Evolutionary conservation across 805 yeast species (phyloP), one percentile per base, ranked within the genome.

Genomic region (Kluyveromyces aestuarii): DNA sequence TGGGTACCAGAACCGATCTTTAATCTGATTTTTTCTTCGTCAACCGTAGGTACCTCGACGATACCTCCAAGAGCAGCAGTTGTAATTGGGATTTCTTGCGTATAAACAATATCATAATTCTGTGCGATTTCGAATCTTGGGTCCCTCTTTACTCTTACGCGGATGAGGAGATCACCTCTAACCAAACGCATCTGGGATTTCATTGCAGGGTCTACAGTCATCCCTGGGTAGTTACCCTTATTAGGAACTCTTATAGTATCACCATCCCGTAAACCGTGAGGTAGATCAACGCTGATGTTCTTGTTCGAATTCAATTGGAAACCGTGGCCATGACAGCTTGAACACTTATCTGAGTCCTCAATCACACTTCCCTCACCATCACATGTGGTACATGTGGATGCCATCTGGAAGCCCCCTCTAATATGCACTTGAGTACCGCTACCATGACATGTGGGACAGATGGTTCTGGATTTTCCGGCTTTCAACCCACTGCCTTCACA

Each of bases 31-130:
- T 75, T 75, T 39, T 77, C 77, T 5, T 95, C 97, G 53, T 81
- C 87, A 27, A 93, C 77, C 0, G 99, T 91, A 35, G 98, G 98
- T n/a, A 93, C 79, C 44, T 84, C 80, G 19, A 93, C 76, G 41
- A 79, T 81, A 37, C 99, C 99, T 52, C 99, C 99, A 41, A 93
- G 72, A 0, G 96, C 89, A 1, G 99, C 99, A 0, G 99, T 93
- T 1, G 99, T 93, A 81, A 88, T 85, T 44, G 93, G 85, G 46
- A 93, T 81, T 41, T 80, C 79, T 43, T 82, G 79, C 27, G 74
- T 72, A 59, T 80, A 77, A 49, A 84, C 64, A 50, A 93, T 74
- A 58, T 87, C 83, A 47, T 58, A 58, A 55, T 79, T 76, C 36
- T 84, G 82, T 35, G 72, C 72, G 45, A 96, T 76, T 27, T 72